Conservation (phyloP, 2,329 filamentous ascomycete species). For the Alternaria brassicicola region DNA sequence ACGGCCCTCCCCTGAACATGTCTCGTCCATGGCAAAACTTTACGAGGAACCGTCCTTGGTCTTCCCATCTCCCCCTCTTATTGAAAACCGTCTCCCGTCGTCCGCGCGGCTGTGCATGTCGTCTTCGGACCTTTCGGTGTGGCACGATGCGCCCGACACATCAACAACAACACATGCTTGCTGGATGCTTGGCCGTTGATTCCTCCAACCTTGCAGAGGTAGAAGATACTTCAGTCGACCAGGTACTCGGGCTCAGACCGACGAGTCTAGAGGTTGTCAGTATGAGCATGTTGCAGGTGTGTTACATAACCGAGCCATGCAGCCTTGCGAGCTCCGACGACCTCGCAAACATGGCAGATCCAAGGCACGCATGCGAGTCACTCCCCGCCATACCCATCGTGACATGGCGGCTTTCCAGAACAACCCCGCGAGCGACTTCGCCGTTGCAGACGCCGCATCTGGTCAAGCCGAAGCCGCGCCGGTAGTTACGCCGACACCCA, state of each 20-base stretch:
- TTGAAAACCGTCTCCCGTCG: not conserved
- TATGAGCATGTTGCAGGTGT: not conserved
- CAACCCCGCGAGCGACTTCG: not conserved
- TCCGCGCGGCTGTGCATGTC: not conserved
- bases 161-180: not conserved
- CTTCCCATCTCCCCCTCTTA: not conserved
- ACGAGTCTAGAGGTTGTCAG: not conserved
- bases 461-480: slow-evolving; percentile 22
- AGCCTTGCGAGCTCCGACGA: not conserved
- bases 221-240: not conserved
- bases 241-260: not conserved
- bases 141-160: not conserved
- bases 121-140: not conserved
- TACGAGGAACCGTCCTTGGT: not conserved
- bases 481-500: slow-evolving; percentile 24
- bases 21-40: not conserved
- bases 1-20: not conserved
- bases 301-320: not conserved
- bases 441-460: slow-evolving; percentile 29
- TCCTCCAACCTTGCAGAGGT: not conserved
- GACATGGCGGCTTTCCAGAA: slow-evolving; percentile 7
- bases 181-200: not conserved
- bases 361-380: not conserved
- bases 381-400: not conserved
- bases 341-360: not conserved